phyloP scores from a whole-genome alignment of 2,329 filamentous ascomycete genomes.

The Talaromyces sp. region DNA sequence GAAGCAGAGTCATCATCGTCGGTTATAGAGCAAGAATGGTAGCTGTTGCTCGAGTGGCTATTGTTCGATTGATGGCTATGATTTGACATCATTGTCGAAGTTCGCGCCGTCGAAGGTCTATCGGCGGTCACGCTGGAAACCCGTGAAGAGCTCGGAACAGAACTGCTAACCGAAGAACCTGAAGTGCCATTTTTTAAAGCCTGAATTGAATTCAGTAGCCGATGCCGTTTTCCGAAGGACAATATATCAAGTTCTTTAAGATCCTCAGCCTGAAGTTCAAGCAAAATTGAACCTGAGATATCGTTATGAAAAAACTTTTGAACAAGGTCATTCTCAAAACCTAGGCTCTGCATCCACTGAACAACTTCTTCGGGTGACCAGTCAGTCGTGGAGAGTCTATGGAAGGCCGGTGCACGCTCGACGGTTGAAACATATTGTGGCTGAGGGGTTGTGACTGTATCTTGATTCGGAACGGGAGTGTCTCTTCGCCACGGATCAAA shows the following conservation, averaged over 20 bases:
- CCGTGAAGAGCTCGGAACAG: slow-evolving; percentile 1
- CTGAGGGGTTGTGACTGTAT: neutral
- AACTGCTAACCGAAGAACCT: slow-evolving; percentile 13
- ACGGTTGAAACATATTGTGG: neutral
- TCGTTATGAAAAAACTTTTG: slow-evolving; percentile 90
- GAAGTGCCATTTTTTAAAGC: slow-evolving; percentile 46
- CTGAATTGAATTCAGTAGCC: slow-evolving; percentile 62
- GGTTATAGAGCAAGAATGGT: neutral
- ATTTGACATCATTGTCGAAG: neutral
- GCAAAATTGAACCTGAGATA: slow-evolving; percentile 82
- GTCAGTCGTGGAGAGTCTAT: slow-evolving; percentile 9
- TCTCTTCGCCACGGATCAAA: neutral
- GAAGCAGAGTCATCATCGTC: neutral
- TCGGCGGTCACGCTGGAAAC: neutral
- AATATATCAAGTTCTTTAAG: slow-evolving; percentile 65
- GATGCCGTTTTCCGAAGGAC: slow-evolving; percentile 66
- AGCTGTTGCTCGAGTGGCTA: neutral
- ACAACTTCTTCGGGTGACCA: slow-evolving; percentile 4
- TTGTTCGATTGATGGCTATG: neutral
- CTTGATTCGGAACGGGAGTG: neutral
- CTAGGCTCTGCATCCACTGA: slow-evolving; percentile 1
- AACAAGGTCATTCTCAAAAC: slow-evolving; percentile 54
- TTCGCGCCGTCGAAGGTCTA: neutral
- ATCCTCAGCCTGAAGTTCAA: slow-evolving; percentile 80
- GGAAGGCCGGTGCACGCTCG: neutral